Conservation (phyloP, 805 yeast species). For the Jamesozyma hellenica region DNA sequence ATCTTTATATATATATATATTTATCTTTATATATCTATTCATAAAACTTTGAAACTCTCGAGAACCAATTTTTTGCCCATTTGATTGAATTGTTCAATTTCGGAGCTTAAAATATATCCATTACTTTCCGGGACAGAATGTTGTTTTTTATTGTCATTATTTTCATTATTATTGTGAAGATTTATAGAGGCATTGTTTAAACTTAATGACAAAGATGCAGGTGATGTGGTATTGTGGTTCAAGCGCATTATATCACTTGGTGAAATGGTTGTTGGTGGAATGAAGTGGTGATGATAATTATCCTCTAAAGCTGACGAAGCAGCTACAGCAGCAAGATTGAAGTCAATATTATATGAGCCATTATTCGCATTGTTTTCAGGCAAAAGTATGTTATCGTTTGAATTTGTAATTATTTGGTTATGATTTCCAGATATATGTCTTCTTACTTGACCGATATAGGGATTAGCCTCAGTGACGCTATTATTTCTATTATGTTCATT, state of each 20-base stretch:
- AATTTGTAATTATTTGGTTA: background rate
- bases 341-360: background rate
- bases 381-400: background rate
- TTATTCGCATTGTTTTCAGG: background rate
- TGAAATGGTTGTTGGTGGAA: background rate
- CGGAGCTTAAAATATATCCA: slow-evolving; percentile 14
- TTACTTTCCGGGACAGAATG: slow-evolving; percentile 1
- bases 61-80: slow-evolving; percentile 12
- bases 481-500: background rate
- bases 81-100: slow-evolving; percentile 17
- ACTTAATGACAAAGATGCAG: too few species aligned
- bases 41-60: slow-evolving; percentile 11
- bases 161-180: background rate
- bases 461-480: too few species aligned
- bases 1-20: background rate
- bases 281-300: slow-evolving; percentile 1
- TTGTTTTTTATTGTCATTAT: background rate
- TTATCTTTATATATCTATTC: background rate
- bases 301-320: background rate
- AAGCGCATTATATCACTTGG: background rate
- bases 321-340: background rate
- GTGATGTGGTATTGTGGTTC: too few species aligned
- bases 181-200: background rate
- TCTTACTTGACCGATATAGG: background rate
- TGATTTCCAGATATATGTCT: background rate